A percentile compares a stretch with the other conserved stretches of the same genome.
phyloP scores from a whole-genome alignment of 2,329 filamentous ascomycete genomes.

The Colletotrichum musicola region DNA sequence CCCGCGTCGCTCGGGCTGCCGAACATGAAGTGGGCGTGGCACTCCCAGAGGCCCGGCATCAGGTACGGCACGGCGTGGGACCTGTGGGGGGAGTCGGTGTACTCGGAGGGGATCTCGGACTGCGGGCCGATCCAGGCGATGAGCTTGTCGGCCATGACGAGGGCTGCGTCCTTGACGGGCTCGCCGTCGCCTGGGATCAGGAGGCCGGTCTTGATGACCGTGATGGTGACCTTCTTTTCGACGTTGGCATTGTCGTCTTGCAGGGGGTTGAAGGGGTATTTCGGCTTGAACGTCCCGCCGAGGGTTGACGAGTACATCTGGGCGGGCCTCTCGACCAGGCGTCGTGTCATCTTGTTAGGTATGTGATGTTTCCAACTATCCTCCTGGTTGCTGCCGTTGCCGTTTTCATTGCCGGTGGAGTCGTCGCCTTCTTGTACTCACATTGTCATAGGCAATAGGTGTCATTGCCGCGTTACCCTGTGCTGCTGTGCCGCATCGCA shows the following conservation, averaged over 20 bases:
- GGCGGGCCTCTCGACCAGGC: slow-evolving; percentile 14
- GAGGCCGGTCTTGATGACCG: slow-evolving; percentile 48
- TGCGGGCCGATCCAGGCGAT: slow-evolving; percentile 57
- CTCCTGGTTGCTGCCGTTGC: no score
- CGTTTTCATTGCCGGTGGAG: neutral
- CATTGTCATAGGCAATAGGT: no score
- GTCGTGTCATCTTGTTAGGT: slow-evolving; percentile 22
- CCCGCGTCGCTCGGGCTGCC: slow-evolving; percentile 42
- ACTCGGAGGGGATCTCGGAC: slow-evolving; percentile 45
- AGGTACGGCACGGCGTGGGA: slow-evolving; percentile 54
- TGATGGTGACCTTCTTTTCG: slow-evolving; percentile 44
- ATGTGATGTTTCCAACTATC: neutral
- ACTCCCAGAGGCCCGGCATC: slow-evolving; percentile 67
- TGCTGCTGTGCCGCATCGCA: no score
- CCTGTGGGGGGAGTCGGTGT: slow-evolving; percentile 46
- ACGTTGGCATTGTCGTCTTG: neutral
- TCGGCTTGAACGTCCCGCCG: slow-evolving; percentile 44
- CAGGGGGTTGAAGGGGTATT: neutral
- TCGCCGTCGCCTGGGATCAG: slow-evolving; percentile 61
- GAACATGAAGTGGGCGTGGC: slow-evolving; percentile 62
- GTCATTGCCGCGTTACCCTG: no score
- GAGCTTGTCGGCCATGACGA: slow-evolving; percentile 53
- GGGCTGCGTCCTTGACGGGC: slow-evolving; percentile 53
- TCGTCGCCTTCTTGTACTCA: neutral
- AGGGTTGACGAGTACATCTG: slow-evolving; percentile 47